phyloP scores from a whole-genome alignment of 805 yeast species.

The Zygoascus ofunaensis region DNA sequence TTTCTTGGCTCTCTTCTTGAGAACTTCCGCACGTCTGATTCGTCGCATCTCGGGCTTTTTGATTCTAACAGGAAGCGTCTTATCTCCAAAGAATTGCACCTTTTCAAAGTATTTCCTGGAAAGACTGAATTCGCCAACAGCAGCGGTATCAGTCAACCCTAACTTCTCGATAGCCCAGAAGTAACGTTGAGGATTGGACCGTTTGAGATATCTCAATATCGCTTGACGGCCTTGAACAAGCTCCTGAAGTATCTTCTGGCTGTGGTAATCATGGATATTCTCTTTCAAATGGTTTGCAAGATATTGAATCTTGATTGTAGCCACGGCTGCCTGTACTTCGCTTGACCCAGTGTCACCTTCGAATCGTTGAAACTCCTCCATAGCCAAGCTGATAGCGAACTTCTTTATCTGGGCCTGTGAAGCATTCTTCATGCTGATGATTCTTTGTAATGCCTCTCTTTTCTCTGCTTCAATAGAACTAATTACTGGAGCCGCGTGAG shows the following conservation, averaged over 20 bases:
- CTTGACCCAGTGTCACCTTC: conserved; percentile 93
- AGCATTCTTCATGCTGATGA: conserved; percentile 66
- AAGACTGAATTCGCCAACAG: conserved; percentile 58
- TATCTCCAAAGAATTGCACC: conserved; percentile 31
- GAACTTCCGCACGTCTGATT: conserved; percentile 11
- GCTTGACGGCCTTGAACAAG: conserved; percentile 84
- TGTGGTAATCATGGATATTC: conserved; percentile 62
- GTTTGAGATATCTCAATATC: conserved; percentile 71
- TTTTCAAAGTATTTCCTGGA: conserved; percentile 27
- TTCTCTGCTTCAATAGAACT: conserved; percentile 41
- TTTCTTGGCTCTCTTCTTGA: conserved; percentile 17
- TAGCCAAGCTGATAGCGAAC: conserved; percentile 55
- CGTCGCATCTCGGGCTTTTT: conserved; percentile 18
- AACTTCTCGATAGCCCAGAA: conserved; percentile 78
- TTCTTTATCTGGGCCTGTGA: conserved; percentile 47
- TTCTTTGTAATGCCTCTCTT: conserved; percentile 60
- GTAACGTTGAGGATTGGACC: conserved; percentile 70
- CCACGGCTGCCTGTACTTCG: conserved; percentile 90
- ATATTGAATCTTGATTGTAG: conserved; percentile 72
- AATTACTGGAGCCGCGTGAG: conserved; percentile 20
- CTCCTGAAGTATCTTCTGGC: conserved; percentile 65
- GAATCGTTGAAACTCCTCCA: conserved; percentile 67
- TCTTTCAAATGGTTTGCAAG: conserved; percentile 64
- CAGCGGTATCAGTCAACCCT: conserved; percentile 75
- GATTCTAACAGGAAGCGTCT: conserved; percentile 25